Base-by-base conservation (phyloP, 2,329 filamentous ascomycete genomes). In the Ophiostoma sp. region DNA sequence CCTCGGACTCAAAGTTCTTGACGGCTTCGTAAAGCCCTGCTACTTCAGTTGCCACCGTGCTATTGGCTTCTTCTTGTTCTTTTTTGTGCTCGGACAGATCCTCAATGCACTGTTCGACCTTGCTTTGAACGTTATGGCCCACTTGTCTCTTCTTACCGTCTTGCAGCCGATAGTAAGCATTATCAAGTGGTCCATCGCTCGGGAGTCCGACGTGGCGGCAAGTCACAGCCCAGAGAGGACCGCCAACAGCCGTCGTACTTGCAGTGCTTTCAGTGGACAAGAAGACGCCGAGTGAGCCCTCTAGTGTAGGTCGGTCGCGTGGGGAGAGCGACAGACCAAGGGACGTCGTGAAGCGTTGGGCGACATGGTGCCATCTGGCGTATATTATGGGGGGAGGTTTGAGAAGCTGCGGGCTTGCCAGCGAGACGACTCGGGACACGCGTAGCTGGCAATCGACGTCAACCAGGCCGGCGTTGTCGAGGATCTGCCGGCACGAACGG, bases 391-490 rank as follows among this genome's bases (percentile, higher is more conserved):
- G 42, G 6, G 3, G 42, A 1, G 14, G 27, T 27, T 27, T 27
- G 27, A 27, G 27, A 27, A 27, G 27, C 27, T 27, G 27, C 27
- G 27, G 27, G 27, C 27, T 2, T 27, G 18, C 8, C 7, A 55
- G 49, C 7, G 49, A 55, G 49, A 55, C 9, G 18, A 55, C 18
- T 7, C 8, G 8, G 8, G 49, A 60, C 6, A 38, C 60, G 6
- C 60, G 60, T 14, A 63, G 16, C 16, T 63, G 60, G 4, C n/a
- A 14, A 12, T 63, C 60, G 16, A 63, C 60, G 11, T 63, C 60
- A 3, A 4, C 4, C 5, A 63, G 40, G 2, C 38, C 4, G 38
- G n/a, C 12, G 4, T 14, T 9, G 40, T 63, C 60, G 5, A 63
- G 9, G 4, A 63, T n/a, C 11, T 7, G 5, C 16, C 16, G 38